Conservation (phyloP, 768 basidiomycete genomes). For the Boletus insuetus region DNA sequence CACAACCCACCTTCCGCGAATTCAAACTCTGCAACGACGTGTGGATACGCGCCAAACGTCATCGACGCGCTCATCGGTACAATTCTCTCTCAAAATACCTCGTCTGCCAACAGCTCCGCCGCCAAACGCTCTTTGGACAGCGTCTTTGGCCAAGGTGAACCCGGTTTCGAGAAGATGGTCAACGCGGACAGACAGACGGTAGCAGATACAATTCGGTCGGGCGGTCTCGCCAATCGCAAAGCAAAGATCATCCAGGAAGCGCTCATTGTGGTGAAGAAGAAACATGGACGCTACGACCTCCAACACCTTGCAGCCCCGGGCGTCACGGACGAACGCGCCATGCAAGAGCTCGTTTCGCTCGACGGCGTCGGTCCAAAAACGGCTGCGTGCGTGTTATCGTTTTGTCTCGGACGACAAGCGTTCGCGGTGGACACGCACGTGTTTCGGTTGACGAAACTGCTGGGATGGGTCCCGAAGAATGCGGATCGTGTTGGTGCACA, state of each 20-base stretch:
- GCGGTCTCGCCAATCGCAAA: slow-evolving; percentile 61
- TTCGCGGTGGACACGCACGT: slow-evolving; percentile 69
- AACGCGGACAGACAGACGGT: slow-evolving; percentile 40
- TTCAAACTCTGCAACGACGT: slow-evolving; percentile 43
- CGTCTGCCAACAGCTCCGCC: slow-evolving; percentile 45
- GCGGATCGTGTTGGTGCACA: slow-evolving; percentile 53
- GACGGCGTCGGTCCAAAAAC: slow-evolving; percentile 63
- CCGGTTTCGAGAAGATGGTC: slow-evolving; percentile 48
- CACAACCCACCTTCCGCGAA: slow-evolving; percentile 22
- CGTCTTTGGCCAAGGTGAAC: slow-evolving; percentile 44
- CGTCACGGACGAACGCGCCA: slow-evolving; percentile 45
- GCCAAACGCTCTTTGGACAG: slow-evolving; percentile 49
- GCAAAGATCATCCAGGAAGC: slow-evolving; percentile 52
- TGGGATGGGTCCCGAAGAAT: slow-evolving; percentile 40
- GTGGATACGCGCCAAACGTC: slow-evolving; percentile 50
- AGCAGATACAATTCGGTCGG: slow-evolving; percentile 48
- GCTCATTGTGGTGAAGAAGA: slow-evolving; percentile 39
- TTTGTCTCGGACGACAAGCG: slow-evolving; percentile 56
- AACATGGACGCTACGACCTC: slow-evolving; percentile 53
- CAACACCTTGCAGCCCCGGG: slow-evolving; percentile 45
- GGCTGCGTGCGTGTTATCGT: slow-evolving; percentile 59
- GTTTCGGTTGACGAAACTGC: slow-evolving; percentile 48
- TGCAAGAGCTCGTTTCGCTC: slow-evolving; percentile 55
- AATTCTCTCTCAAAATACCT: slow-evolving; percentile 61
- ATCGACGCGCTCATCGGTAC: slow-evolving; percentile 57